phyloP scores from a whole-genome alignment of 2,329 filamentous ascomycete species.

The Ophiostoma quercus region DNA sequence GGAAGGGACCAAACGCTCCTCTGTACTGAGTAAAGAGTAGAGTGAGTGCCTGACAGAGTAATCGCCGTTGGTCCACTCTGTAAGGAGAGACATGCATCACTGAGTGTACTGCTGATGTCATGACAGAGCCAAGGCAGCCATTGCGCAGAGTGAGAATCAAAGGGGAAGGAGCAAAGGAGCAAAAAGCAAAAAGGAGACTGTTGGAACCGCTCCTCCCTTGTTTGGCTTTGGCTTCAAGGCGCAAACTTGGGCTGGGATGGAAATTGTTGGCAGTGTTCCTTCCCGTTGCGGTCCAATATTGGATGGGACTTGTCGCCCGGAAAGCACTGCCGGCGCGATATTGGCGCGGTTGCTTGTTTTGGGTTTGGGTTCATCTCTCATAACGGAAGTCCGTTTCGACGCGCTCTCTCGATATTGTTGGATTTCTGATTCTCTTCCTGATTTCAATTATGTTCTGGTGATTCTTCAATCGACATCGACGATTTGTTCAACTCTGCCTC shows the following conservation, averaged over 20 bases:
- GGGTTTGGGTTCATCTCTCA: neutral
- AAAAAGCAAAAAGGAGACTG: neutral
- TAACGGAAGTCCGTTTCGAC: neutral
- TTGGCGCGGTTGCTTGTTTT: constrained; percentile 10
- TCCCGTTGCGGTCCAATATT: constrained; percentile 12
- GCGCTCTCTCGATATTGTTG: neutral
- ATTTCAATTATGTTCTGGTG: neutral
- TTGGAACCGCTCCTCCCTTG: constrained; percentile 8
- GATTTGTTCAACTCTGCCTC: neutral
- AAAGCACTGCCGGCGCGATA: constrained; percentile 12
- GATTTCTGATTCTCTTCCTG: neutral
- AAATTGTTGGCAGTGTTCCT: neutral
- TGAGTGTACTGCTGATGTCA: neutral
- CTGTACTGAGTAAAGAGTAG: neutral
- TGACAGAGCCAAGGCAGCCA: neutral
- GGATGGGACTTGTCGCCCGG: neutral
- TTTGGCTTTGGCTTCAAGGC: neutral
- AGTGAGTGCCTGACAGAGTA: neutral
- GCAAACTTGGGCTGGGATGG: too few relatives aligned
- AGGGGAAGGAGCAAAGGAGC: too few relatives aligned
- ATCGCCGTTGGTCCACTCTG: neutral
- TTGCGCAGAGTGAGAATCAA: neutral
- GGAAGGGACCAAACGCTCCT: constrained; percentile 5
- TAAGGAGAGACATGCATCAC: constrained; percentile 1
- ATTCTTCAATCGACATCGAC: neutral